These are phyloP conservation scores for Holtermannia corniformis DNA, from an alignment of 768 basidiomycete genomes.

Conservation along the genomic window DNA sequence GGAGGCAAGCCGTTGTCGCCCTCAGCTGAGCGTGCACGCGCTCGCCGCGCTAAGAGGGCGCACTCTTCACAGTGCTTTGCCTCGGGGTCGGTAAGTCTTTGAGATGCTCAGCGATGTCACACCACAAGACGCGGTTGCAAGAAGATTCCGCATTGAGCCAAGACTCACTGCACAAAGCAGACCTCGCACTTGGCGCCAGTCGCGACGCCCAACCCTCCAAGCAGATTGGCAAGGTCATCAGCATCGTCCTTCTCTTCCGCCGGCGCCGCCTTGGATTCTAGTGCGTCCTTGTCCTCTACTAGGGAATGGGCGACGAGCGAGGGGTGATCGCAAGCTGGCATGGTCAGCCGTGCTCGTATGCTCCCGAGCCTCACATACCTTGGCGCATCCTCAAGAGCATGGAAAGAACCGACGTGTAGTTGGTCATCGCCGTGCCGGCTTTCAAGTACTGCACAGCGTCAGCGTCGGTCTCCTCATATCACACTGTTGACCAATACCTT, in stretches of 20 bases:
- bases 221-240: constrained; percentile 66
- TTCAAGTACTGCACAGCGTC: constrained; percentile 32
- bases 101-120: neutral
- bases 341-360: too few relatives aligned
- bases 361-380: constrained; percentile 49
- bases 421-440: constrained; percentile 35
- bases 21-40: constrained; percentile 44
- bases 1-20: constrained; percentile 49
- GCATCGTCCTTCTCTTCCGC: constrained; percentile 50
- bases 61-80: constrained; percentile 56
- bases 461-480: constrained; percentile 47
- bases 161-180: constrained; percentile 61
- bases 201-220: constrained; percentile 59
- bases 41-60: constrained; percentile 46
- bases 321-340: constrained; percentile 79
- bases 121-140: neutral
- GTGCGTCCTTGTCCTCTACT: constrained; percentile 50
- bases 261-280: constrained; percentile 47
- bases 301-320: constrained; percentile 61
- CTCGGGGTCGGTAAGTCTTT: constrained; percentile 30
- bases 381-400: constrained; percentile 68
- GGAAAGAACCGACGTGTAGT: constrained; percentile 42
- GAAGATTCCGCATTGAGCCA: neutral
- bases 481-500: constrained; percentile 58
- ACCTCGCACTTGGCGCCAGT: constrained; percentile 61